Percentiles rank a stretch among this genome's conserved stretches.
phyloP scores from a whole-genome alignment of 495 filamentous ascomycete genomes.

The Penicillium pulvis region DNA sequence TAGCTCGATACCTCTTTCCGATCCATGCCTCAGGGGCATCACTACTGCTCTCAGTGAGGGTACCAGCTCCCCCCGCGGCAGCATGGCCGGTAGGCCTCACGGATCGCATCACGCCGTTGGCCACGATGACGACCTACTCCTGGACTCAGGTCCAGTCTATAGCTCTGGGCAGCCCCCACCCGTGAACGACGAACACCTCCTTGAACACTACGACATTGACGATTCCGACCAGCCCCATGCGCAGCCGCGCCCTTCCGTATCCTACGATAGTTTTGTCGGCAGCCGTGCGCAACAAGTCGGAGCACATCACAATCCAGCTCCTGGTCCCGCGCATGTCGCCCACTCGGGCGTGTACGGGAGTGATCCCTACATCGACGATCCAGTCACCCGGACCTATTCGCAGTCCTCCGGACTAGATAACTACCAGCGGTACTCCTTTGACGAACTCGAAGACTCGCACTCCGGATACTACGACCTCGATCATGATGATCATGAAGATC shows the following conservation, averaged over 20 bases:
- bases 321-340: constrained; percentile 28
- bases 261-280: constrained; percentile 94
- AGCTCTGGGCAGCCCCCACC: constrained; percentile 69
- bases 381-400: constrained; percentile 63
- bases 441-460: constrained; percentile 76
- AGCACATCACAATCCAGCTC: constrained; percentile 25
- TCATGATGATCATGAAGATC: constrained; percentile 49
- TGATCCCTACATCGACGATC: constrained; percentile 51
- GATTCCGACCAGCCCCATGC: constrained; percentile 55
- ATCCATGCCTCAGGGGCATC: constrained; percentile 53
- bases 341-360: constrained; percentile 35
- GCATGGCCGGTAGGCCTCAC: constrained; percentile 65
- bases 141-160: constrained; percentile 67
- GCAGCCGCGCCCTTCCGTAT: constrained; percentile 77
- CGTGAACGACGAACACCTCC: constrained; percentile 74
- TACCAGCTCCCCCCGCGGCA: constrained; percentile 44
- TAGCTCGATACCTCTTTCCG: constrained; percentile 13
- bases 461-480: constrained; percentile 64
- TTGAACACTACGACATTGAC: constrained; percentile 68
- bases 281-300: constrained; percentile 52
- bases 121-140: constrained; percentile 71
- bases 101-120: constrained; percentile 59
- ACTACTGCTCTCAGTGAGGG: constrained; percentile 34
- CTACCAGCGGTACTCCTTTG: constrained; percentile 86
- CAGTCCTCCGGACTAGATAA: constrained; percentile 83